Base-by-base conservation (phyloP, 371 early-diverging fungal species). In the Mortierella sp. region DNA sequence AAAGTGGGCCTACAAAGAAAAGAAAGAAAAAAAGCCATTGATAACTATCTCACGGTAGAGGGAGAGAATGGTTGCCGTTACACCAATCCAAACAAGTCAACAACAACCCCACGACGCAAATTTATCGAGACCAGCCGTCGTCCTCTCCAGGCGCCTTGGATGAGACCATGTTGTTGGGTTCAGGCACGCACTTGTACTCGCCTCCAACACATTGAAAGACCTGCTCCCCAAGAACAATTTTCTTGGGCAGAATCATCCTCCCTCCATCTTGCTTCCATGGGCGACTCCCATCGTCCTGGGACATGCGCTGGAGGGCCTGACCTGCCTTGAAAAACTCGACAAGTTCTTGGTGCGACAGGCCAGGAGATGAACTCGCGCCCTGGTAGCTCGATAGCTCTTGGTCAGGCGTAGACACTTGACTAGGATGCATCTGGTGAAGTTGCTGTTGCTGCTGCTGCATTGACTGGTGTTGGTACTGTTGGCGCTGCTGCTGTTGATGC, bases 251-350 rank as follows among this genome's bases (percentile, higher is more conserved):
- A 31, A 76, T 83, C 81, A 81, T 81, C 29, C 81, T n/a, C 4
- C 76, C 72, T 6, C 75, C 66, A 43, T 79, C 79, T 40, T 79
- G 73, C 22, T 83, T 79, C 76, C 79, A 88, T 9, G 91, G 91
- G 29, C 89, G 81, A 24, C 79, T 80, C 19, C 91, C 91, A 75
- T 88, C 87, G 66, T 91, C 90, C 64, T 87, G 89, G 0, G 90
- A 90, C 64, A 91, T 79, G n/a, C 89, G 79, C 68, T 90, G 90
- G 10, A 91, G 80, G 7, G 87, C 76, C 45, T 90, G 86, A 22
- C 89, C 87, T 10, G 91, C 90, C 72, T 87, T 88, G 70, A 91
- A 87, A 22, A 89, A 87, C 52, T 90, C 91, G 39, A 89, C 86
- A 37, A 89, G 85, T 45, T 90, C 90, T 45, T 87, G 79, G 29